A percentile compares a stretch with the other conserved stretches of the same genome.
Evolutionary conservation across 192 early-diverging fungal species (phyloP).

Genomic region (Mortierella hygrophila): DNA sequence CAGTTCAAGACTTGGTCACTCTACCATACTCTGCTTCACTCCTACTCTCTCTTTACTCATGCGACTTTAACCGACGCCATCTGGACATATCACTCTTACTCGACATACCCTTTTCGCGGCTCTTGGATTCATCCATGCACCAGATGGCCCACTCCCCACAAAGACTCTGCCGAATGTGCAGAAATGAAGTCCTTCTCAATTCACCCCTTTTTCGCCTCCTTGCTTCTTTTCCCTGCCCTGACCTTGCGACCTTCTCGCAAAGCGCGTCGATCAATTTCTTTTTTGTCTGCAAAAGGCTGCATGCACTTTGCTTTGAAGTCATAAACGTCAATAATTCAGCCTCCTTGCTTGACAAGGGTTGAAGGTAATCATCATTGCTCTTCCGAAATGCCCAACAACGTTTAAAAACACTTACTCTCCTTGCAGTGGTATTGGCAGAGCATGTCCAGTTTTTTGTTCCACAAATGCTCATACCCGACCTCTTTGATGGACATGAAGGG

Average conservation of each 20-base stretch:
- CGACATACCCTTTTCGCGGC: too few relatives aligned
- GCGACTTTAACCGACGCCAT: too few relatives aligned
- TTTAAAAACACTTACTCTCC: background rate
- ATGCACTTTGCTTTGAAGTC: background rate
- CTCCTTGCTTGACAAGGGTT: background rate
- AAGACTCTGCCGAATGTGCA: background rate
- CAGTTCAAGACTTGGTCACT: too few relatives aligned
- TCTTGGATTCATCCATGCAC: too few relatives aligned
- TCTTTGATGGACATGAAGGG: background rate
- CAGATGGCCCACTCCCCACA: background rate
- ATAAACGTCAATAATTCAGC: background rate
- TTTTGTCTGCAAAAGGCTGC: background rate
- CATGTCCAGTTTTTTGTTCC: background rate
- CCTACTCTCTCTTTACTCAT: too few relatives aligned
- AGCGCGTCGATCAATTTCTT: background rate
- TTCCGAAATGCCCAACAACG: background rate
- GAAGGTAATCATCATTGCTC: background rate
- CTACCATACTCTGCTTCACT: too few relatives aligned
- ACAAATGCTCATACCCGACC: background rate
- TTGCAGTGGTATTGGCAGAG: background rate
- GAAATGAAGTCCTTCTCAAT: background rate
- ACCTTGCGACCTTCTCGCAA: background rate
- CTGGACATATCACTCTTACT: too few relatives aligned
- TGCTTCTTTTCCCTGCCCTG: background rate
- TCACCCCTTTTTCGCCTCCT: background rate